Conservation (phyloP, 257 asterid genomes). For the Penstemon barbatus region DNA sequence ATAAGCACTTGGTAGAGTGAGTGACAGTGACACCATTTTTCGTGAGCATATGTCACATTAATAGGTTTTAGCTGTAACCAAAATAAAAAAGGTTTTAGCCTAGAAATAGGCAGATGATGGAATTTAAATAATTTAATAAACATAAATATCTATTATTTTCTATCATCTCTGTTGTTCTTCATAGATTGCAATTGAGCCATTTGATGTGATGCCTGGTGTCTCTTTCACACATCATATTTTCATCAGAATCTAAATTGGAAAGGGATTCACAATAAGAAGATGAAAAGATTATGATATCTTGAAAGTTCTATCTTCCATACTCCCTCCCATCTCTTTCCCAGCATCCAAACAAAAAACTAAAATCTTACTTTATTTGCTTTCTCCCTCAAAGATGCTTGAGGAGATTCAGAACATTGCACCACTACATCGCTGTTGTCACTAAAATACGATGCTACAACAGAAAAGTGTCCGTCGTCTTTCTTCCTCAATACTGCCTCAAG, state of each 20-base stretch:
- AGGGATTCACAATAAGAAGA: slow-evolving; percentile 1
- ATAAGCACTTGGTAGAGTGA: neutral
- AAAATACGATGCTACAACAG: slow-evolving; percentile 61
- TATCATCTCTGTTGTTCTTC: slow-evolving; percentile 12
- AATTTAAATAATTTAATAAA: too few species aligned
- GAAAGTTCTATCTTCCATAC: slow-evolving; percentile 6
- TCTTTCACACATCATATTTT: neutral
- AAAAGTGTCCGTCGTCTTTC: slow-evolving; percentile 64
- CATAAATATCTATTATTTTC: neutral
- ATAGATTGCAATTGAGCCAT: slow-evolving; percentile 6
- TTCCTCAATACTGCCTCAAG: slow-evolving; percentile 92
- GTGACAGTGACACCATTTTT: neutral
- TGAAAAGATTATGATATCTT: neutral
- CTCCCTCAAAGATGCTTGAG: slow-evolving; percentile 96
- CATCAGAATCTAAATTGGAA: slow-evolving; percentile 20
- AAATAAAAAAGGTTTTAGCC: too few species aligned
- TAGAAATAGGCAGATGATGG: too few species aligned
- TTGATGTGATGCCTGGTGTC: neutral
- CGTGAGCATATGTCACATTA: too few species aligned
- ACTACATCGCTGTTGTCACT: slow-evolving; percentile 66
- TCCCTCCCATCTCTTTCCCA: neutral
- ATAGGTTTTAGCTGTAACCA: too few species aligned
- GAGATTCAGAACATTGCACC: slow-evolving; percentile 87
- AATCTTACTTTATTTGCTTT: slow-evolving; percentile 81
- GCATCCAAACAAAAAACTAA: slow-evolving; percentile 20